These are phyloP conservation scores for Zarea fungicola DNA, from an alignment of 2,329 filamentous ascomycete species.

Conservation along the genomic window DNA sequence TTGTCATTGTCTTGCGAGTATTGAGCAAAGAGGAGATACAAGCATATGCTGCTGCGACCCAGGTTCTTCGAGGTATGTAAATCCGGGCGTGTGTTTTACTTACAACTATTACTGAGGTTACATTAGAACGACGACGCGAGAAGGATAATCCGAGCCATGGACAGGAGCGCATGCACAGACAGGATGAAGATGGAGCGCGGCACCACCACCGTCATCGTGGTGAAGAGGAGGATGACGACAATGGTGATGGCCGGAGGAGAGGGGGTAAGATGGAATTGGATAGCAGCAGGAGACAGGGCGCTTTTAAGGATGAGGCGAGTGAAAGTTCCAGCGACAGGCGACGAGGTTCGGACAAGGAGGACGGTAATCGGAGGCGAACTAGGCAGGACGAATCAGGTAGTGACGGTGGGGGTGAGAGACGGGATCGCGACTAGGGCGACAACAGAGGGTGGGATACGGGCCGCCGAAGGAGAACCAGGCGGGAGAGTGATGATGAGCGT, in stretches of 20 bases:
- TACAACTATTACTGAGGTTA: not conserved
- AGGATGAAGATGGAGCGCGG: slow-evolving; percentile 21
- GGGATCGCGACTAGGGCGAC: not conserved
- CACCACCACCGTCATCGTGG: slow-evolving; percentile 26
- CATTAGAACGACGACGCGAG: slow-evolving; percentile 2
- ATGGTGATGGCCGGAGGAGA: slow-evolving; percentile 17
- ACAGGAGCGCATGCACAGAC: slow-evolving; percentile 17
- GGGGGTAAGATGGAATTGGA: not conserved
- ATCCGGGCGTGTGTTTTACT: slow-evolving; percentile 5
- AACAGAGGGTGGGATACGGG: slow-evolving; percentile 13
- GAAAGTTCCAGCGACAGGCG: not conserved
- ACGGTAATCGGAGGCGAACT: not conserved
- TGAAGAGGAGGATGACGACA: slow-evolving; percentile 22
- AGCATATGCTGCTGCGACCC: slow-evolving; percentile 75
- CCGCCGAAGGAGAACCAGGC: slow-evolving; percentile 21
- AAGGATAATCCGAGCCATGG: not conserved
- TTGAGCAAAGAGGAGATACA: slow-evolving; percentile 86
- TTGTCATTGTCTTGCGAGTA: slow-evolving; percentile 87
- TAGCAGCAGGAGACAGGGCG: not conserved
- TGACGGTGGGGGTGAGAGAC: not conserved
- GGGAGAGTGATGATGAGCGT: slow-evolving; percentile 23
- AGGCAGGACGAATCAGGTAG: not conserved
- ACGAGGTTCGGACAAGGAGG: not conserved
- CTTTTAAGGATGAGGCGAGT: not conserved
- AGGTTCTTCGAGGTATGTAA: slow-evolving; percentile 68